Evolutionary conservation across 768 basidiomycete genomes (phyloP), one percentile per base, ranked within the genome.

Genomic region (Auricularia heimuer): DNA sequence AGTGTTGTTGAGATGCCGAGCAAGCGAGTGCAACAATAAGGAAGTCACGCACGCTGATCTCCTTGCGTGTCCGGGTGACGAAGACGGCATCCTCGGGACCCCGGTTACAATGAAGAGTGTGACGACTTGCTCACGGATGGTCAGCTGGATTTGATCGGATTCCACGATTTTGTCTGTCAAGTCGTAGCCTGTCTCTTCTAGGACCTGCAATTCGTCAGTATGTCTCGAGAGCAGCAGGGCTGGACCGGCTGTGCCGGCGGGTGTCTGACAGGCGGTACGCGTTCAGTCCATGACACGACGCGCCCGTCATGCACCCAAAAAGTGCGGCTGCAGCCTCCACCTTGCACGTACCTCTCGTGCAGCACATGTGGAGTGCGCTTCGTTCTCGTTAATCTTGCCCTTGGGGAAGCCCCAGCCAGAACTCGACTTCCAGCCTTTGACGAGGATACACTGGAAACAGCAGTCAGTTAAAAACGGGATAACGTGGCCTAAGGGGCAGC

Each of bases 351-450:
- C 96, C 79, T 99, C 97, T 74, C 97, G 86, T 63, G 91, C 82
- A 2, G 96, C 97, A 75, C 97, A 99, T 64, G 81, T 82, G 61
- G 83, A 82, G 64, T 87, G 83, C 7, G 88, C 85, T 73, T 99
- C 97, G 66, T 90, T 84, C 73, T 95, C 88, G 71, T 99, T 99
- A 75, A 98, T 98, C 78, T 99, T 99, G n/a, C 97, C 97, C 73
- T 96, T 92, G 6, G 97, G 97, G 75, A 98, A 99, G n/a, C 93
- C 90, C 97, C 97, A 99, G 6, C 94, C 92, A 2, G 97, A 91
- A 21, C 89, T 91, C 42, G 92, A 86, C 75, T 97, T 98, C 93
- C 93, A 98, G 6, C 97, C 97, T 76, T 97, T 94, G 65, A 99
- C 97, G 66, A 99, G 83, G n/a, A 99, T 81, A 72, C 92, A 94